A percentile compares a stretch with the other conserved stretches of the same genome.
These are phyloP conservation scores for Fusarium cicatricum DNA, from an alignment of 2,329 filamentous ascomycete genomes.

Conservation along the genomic window DNA sequence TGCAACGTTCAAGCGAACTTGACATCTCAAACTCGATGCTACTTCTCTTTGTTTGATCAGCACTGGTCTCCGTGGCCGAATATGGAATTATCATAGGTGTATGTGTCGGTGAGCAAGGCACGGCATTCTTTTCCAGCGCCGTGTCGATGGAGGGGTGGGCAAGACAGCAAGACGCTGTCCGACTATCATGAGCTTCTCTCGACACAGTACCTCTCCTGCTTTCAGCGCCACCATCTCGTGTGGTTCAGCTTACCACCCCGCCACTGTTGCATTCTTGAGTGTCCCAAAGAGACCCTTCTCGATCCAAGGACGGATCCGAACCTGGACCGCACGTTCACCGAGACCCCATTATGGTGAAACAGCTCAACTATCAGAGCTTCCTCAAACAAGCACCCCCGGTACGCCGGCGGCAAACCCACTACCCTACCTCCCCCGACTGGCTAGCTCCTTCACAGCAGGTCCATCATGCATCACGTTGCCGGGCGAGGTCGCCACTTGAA, in stretches of 20 bases:
- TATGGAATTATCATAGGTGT: constrained; percentile 20
- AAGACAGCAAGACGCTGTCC: background rate
- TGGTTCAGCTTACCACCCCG: constrained; percentile 13
- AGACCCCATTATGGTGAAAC: constrained; percentile 39
- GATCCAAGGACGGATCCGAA: constrained; percentile 21
- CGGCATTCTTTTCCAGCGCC: background rate
- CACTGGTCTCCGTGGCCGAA: constrained; percentile 11
- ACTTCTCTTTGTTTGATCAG: constrained; percentile 30
- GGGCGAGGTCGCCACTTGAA: constrained; percentile 22
- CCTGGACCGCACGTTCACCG: constrained; percentile 30
- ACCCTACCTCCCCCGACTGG: constrained; percentile 27
- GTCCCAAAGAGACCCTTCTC: constrained; percentile 7
- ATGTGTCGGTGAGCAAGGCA: constrained; percentile 5
- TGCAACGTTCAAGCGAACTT: constrained; percentile 24
- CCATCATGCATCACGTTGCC: constrained; percentile 11
- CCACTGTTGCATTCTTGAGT: constrained; percentile 9
- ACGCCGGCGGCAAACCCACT: constrained; percentile 32
- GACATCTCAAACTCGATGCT: constrained; percentile 22
- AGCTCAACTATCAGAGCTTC: constrained; percentile 27
- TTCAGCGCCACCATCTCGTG: constrained; percentile 14
- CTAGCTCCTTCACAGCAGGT: constrained; percentile 7
- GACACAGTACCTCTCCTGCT: constrained; percentile 3
- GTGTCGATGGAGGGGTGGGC: background rate
- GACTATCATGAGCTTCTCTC: constrained; percentile 7
- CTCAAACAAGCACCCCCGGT: constrained; percentile 29